Conservation (phyloP, 805 yeast species). For the Zygotorulaspora sp. region DNA sequence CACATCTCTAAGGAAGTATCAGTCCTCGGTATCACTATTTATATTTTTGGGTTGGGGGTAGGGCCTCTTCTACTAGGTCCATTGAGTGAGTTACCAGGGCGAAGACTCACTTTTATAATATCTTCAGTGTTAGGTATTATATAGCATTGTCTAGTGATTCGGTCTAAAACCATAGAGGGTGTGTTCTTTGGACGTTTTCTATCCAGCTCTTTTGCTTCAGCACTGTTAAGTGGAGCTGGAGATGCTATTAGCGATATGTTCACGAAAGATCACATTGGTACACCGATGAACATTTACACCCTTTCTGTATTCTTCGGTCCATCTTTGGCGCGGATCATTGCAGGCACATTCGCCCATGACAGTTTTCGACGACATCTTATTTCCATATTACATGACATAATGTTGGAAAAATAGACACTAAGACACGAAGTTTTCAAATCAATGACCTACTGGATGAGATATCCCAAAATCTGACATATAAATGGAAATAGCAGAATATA, state of each 20-base stretch:
- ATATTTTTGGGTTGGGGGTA: slow-evolving; percentile 65
- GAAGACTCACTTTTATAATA: slow-evolving; percentile 55
- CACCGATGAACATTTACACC: slow-evolving; percentile 64
- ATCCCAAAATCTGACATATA: too few relatives aligned
- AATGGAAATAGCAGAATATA: too few relatives aligned
- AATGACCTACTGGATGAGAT: too few relatives aligned
- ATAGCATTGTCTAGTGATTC: slow-evolving; percentile 53
- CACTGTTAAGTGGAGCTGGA: slow-evolving; percentile 71
- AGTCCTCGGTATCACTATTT: slow-evolving; percentile 56
- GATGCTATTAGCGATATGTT: slow-evolving; percentile 73
- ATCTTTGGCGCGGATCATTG: slow-evolving; percentile 59
- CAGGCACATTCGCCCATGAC: slow-evolving; percentile 47
- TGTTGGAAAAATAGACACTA: too few relatives aligned
- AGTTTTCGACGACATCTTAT: slow-evolving; percentile 71
- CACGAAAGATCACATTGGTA: slow-evolving; percentile 54
- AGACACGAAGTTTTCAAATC: too few relatives aligned
- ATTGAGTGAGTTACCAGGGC: slow-evolving; percentile 60
- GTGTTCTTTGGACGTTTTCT: too few relatives aligned
- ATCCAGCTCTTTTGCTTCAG: slow-evolving; percentile 70
- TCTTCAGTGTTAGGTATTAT: slow-evolving; percentile 54
- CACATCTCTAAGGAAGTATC: slow-evolving; percentile 51
- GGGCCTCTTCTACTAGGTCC: slow-evolving; percentile 68
- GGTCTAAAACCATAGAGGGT: slow-evolving; percentile 58
- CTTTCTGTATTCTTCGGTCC: slow-evolving; percentile 69
- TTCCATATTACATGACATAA: too few relatives aligned